Base-by-base conservation (phyloP, 805 yeast species). In the Ogataea wickerhamii region DNA sequence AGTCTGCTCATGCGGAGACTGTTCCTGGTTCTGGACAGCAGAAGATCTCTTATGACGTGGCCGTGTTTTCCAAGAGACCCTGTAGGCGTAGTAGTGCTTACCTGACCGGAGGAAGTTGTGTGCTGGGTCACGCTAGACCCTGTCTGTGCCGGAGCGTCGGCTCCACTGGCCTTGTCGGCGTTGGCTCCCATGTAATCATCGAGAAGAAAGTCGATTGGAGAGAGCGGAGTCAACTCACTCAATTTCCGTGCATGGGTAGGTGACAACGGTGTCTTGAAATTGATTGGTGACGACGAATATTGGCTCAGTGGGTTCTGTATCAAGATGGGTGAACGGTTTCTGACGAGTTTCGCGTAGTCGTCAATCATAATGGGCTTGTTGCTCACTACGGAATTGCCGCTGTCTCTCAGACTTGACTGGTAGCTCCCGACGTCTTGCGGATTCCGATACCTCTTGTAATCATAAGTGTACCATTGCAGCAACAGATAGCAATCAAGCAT, bases 401-500 rank as follows among this genome's bases (percentile, higher is more conserved):
- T 16, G 16, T 18, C 22, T 6, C 22, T 7, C 22, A 29, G 7
- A 18, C 22, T 29, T 8, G 32, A 29, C 14, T 29, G 32, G 14
- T 18, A 17, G 25, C 20, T 21, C 13, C 34, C 28, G 2, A 40
- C 27, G 20, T 31, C 28, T 17, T 31, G 30, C 19, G 22, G 26
- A 22, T 20, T 26, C 17, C 23, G 26, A 27, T 6, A 19, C 22
- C 21, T 18, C n/a, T 34, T 39, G 36, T 40, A 41, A 41, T 62
- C 66, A 54, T 57, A 63, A 12, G 21, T 16, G 34, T 49, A 60
- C 60, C 73, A 63, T 49, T 76, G 81, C 32, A 65, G 55, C 18
- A 76, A 57, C 36, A 72, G 67, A 1, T 62, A 53, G 8, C 58
- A 41, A 48, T 76, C 81, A 45, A 75, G 72, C 3, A 65, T 43